phyloP scores from a whole-genome alignment of 73 alveolate genomes.

The Paramecium biaurelia region DNA sequence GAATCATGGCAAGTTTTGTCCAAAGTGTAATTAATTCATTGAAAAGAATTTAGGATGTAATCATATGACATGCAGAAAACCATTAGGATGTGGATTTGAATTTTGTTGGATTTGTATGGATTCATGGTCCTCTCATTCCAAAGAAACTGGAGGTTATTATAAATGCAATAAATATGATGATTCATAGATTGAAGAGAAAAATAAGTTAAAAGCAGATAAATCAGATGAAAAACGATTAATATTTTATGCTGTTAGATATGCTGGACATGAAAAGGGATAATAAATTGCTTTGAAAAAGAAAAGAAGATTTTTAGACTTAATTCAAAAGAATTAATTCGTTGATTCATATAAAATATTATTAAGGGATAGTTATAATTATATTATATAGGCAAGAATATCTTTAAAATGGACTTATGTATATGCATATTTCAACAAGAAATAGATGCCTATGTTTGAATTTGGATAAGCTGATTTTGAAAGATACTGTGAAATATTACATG shows the following conservation, averaged over 20 bases:
- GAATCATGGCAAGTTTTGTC: slow-evolving; percentile 43
- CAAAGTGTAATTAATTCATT: slow-evolving; percentile 50
- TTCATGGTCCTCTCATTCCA: slow-evolving; percentile 44
- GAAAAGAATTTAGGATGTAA: slow-evolving; percentile 62
- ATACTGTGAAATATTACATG: slow-evolving; percentile 43
- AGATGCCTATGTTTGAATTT: slow-evolving; percentile 39
- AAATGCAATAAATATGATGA: slow-evolving; percentile 54
- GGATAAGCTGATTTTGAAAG: slow-evolving; percentile 51
- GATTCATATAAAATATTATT: neutral
- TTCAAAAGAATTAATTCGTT: neutral
- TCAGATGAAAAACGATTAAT: neutral
- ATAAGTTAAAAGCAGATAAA: neutral
- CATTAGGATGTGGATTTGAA: slow-evolving; percentile 60
- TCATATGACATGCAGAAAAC: slow-evolving; percentile 62
- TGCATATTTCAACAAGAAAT: slow-evolving; percentile 32
- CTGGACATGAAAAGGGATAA: slow-evolving; percentile 35
- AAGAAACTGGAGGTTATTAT: slow-evolving; percentile 59
- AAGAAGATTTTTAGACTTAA: neutral
- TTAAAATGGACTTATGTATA: slow-evolving; percentile 58
- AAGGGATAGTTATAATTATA: slow-evolving; percentile 28
- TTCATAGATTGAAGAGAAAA: neutral
- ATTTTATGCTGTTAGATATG: slow-evolving; percentile 43
- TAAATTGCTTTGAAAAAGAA: slow-evolving; percentile 37
- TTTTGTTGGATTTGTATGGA: slow-evolving; percentile 63
- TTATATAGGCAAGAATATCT: slow-evolving; percentile 49